Evolutionary conservation across 441 rosid species (phyloP).

Genomic region (Rhodomyrtus psidioides): DNA sequence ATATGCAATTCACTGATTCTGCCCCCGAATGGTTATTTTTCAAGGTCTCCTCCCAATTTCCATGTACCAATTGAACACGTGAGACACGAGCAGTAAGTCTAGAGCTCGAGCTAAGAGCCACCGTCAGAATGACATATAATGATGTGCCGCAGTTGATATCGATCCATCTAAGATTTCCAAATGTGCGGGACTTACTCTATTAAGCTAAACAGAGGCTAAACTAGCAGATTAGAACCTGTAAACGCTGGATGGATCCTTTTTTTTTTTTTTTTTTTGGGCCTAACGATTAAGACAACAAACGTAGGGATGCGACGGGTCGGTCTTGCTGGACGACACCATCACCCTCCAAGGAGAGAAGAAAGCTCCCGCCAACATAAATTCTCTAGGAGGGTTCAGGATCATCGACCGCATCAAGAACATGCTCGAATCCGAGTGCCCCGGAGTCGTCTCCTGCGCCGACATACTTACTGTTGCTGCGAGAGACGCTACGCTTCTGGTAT

Average conservation of each 20-base stretch:
- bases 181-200: too few species aligned
- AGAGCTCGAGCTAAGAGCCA: background rate
- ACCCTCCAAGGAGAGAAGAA: slow-evolving; percentile 61
- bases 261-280: background rate
- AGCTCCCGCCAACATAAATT: slow-evolving; percentile 45
- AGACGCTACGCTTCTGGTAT: slow-evolving; percentile 83
- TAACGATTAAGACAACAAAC: background rate
- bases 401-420: slow-evolving; percentile 81
- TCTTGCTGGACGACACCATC: slow-evolving; percentile 42
- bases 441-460: slow-evolving; percentile 85
- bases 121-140: background rate
- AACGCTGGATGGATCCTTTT: background rate
- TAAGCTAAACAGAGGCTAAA: background rate
- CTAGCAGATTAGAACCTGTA: background rate
- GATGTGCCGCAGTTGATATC: too few species aligned
- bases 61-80: background rate
- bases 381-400: slow-evolving; percentile 52
- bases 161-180: too few species aligned
- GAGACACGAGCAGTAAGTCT: background rate
- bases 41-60: background rate
- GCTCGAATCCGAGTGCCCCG: slow-evolving; percentile 90
- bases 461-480: slow-evolving; percentile 84
- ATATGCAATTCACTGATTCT: too few species aligned
- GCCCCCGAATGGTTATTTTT: background rate
- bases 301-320: slow-evolving; percentile 73